A percentile compares a stretch with the other conserved stretches of the same genome.
phyloP scores from a whole-genome alignment of 2,329 filamentous ascomycete genomes.

The Sporothrix pseudoabietina region DNA sequence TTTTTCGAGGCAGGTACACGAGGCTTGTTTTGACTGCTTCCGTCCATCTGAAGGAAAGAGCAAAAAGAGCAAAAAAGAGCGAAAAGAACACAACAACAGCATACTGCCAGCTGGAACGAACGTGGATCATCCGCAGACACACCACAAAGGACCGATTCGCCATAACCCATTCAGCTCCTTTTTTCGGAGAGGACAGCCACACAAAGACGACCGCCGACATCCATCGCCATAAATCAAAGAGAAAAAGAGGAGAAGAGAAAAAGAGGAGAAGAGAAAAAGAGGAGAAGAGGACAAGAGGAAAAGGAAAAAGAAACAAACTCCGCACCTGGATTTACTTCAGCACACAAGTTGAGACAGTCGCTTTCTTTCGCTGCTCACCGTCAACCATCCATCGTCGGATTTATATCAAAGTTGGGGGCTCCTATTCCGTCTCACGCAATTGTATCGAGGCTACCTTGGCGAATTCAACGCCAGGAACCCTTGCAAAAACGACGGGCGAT shows the following conservation, averaged over 20 bases:
- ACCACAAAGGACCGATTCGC: background rate
- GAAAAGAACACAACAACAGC: background rate
- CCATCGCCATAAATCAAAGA: background rate
- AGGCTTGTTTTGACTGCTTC: background rate
- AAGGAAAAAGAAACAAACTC: background rate
- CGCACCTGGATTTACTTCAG: background rate
- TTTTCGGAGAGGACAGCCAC: background rate
- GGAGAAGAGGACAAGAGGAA: background rate
- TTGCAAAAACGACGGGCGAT: background rate
- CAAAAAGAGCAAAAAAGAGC: background rate
- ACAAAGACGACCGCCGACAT: background rate
- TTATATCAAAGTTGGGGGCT: background rate
- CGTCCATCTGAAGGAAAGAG: background rate
- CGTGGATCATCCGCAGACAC: background rate
- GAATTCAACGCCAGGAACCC: background rate
- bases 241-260: background rate
- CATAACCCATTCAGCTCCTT: background rate
- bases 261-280: background rate
- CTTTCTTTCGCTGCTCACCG: background rate
- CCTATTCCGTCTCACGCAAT: constrained; percentile 8
- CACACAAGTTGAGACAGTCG: background rate
- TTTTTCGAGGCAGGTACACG: background rate
- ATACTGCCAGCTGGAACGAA: background rate
- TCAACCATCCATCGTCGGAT: background rate
- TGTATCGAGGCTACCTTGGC: background rate